These are phyloP conservation scores for Isatis lusitanica DNA, from an alignment of 441 rosid genomes.

Conservation along the genomic window DNA sequence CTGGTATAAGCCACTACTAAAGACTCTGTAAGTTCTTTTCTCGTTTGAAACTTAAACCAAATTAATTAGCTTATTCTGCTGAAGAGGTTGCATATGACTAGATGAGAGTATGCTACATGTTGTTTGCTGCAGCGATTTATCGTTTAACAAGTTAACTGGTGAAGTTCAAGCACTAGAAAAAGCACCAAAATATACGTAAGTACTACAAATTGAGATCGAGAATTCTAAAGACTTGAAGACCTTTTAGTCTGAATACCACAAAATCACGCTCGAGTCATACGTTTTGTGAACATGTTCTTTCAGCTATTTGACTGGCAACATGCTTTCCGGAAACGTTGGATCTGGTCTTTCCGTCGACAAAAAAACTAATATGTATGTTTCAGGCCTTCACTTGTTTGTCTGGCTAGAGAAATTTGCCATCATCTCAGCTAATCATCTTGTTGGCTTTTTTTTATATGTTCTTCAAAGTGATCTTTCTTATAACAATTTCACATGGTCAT, in stretches of 20 bases:
- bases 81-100: not conserved
- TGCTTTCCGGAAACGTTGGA: slow-evolving; percentile 57
- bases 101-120: too few relatives aligned
- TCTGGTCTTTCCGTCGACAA: slow-evolving; percentile 25
- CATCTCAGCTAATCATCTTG: not conserved
- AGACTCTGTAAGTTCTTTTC: slow-evolving; percentile 22
- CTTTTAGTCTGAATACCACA: not conserved
- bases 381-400: not conserved
- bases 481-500: slow-evolving; percentile 58
- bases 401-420: not conserved
- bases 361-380: slow-evolving; percentile 14
- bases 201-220: not conserved
- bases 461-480: slow-evolving; percentile 70
- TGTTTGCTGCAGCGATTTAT: slow-evolving; percentile 25
- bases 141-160: slow-evolving; percentile 25
- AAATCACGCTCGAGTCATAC: not conserved
- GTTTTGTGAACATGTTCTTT: not conserved
- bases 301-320: slow-evolving; percentile 66
- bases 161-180: not conserved
- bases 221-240: not conserved
- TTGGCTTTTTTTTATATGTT: not conserved
- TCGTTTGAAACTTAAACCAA: too few relatives aligned
- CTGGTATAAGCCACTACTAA: not conserved
- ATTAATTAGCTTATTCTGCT: too few relatives aligned
- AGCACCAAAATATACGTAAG: not conserved